Percentiles rank a stretch among this genome's conserved stretches.
These are phyloP conservation scores for Colletotrichum truncatum DNA, from an alignment of 2,329 filamentous ascomycete genomes.

Conservation along the genomic window DNA sequence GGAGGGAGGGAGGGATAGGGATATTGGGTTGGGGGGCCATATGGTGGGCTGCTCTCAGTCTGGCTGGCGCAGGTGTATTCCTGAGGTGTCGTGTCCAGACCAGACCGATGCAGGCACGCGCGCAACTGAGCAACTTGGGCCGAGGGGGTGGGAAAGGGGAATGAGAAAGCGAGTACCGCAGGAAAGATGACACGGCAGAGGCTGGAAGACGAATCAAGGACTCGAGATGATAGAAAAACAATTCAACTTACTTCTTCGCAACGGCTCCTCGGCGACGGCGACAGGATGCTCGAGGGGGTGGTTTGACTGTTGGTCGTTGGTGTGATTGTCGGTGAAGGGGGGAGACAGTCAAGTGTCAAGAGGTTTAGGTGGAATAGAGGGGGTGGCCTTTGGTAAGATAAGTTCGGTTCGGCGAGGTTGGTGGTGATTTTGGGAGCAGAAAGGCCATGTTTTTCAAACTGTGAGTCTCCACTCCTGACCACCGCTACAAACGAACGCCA, in stretches of 20 bases:
- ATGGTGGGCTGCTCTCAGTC: conserved; percentile 26
- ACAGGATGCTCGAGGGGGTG: conserved; percentile 6
- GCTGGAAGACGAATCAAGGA: background rate
- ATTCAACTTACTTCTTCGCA: conserved; percentile 27
- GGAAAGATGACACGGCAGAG: conserved; percentile 8
- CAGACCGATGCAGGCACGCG: conserved; percentile 29
- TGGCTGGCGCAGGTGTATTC: conserved; percentile 14
- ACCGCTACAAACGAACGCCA: conserved; percentile 29
- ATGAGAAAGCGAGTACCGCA: background rate
- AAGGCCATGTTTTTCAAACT: conserved; percentile 32
- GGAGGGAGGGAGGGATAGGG: conserved; percentile 30
- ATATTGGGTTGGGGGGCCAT: conserved; percentile 29
- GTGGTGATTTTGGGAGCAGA: conserved; percentile 37
- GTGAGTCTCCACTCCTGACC: conserved; percentile 29
- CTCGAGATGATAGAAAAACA: background rate
- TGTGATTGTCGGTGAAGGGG: conserved; percentile 31
- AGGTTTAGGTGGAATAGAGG: conserved; percentile 29
- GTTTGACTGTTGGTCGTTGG: conserved; percentile 7
- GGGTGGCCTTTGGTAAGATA: conserved; percentile 30
- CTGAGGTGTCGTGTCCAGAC: conserved; percentile 31
- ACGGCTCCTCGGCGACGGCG: conserved; percentile 24
- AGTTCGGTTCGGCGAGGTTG: conserved; percentile 33
- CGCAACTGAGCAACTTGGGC: conserved; percentile 29
- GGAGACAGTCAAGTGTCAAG: conserved; percentile 30
- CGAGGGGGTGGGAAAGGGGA: conserved; percentile 22